Conservation (phyloP, 495 filamentous ascomycete species). For the Friedmanniomyces endolithicus region DNA sequence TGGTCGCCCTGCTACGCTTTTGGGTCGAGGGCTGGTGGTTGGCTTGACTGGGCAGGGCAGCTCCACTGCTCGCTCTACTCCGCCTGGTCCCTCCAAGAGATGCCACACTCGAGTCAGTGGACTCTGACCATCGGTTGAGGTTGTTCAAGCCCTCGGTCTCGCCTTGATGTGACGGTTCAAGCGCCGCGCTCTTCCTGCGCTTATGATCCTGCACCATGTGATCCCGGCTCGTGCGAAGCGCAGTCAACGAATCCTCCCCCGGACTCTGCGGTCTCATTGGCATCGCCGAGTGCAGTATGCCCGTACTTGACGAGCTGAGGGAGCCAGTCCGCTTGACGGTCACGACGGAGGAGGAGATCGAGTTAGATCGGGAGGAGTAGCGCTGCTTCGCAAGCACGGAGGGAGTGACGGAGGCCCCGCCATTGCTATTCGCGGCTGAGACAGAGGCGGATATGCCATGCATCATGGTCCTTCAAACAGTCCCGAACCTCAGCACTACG, state of each 20-base stretch:
- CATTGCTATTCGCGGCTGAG: conserved; percentile 3
- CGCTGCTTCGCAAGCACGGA: conserved; percentile 14
- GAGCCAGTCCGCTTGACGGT: conserved; percentile 29
- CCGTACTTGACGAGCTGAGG: conserved; percentile 24
- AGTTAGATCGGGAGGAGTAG: conserved; percentile 24
- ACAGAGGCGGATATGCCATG: conserved; percentile 12
- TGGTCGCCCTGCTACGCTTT: background rate
- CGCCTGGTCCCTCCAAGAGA: conserved; percentile 39
- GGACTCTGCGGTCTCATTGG: conserved; percentile 11
- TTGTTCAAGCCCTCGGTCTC: conserved; percentile 56
- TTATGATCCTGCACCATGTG: conserved; percentile 8
- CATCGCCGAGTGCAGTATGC: conserved; percentile 14
- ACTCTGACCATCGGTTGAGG: conserved; percentile 74
- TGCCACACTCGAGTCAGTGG: conserved; percentile 55
- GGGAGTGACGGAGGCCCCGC: background rate
- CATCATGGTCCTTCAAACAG: conserved; percentile 2
- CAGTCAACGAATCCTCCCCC: conserved; percentile 3
- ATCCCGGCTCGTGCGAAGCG: conserved; percentile 4
- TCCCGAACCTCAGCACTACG: background rate
- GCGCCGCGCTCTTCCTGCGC: conserved; percentile 27
- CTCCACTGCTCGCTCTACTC: conserved; percentile 43
- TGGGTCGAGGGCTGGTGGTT: conserved; percentile 8
- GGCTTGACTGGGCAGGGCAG: conserved; percentile 11
- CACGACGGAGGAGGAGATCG: conserved; percentile 26
- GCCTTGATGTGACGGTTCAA: conserved; percentile 30